Base-by-base conservation (phyloP, 768 basidiomycete species). In the Xanthoconium stramineum region DNA sequence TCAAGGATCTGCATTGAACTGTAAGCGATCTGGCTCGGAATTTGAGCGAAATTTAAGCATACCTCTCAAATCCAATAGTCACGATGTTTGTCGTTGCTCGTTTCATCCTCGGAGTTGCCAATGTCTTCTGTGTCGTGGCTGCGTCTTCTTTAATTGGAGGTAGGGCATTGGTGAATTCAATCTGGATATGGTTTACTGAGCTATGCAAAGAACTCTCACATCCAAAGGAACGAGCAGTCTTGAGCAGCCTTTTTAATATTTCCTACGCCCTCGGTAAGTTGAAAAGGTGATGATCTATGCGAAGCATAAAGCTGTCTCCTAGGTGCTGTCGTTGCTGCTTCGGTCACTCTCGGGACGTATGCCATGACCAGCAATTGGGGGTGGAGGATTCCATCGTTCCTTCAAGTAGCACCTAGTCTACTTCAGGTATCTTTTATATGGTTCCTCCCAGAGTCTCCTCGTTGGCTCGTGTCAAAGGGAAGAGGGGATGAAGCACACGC, bases 361-460 rank as follows among this genome's bases (percentile, higher is more conserved):
- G 62, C 72, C 9, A 83, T 87, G 75, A 48, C 60, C 0, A 79
- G 63, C 50, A 76, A 82, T 62, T 84, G 83, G 83, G 82, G 79
- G 7, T 87, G 86, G 85, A 77, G 85, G 20, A 83, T 86, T 20
- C 85, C 84, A 0, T 56, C 56, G 1, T 81, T 83, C 17, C 75
- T 86, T 14, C 86, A 88, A 65, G 61, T 79, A 24, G 63, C 77
- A 1, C 85, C 85, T 3, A 79, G 77, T 57, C 30, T 74, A 9
- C 65, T 85, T 20, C 85, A 86, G 58, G 65, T 85, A 35, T 55
- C 60, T 17, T 82, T 86, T 67, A 74, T 84, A 53, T 77, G 66
- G 62, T 80, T 81, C 61, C 72, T 86, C 17, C 83, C 84, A 9
- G 85, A 86, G 63, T 84, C 83, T 3, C 85, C 84, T 17, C 77